A percentile compares a stretch with the other conserved stretches of the same genome.
Evolutionary conservation across 345 rosid genomes (phyloP).

Genomic region (Hibiscus syriacus): DNA sequence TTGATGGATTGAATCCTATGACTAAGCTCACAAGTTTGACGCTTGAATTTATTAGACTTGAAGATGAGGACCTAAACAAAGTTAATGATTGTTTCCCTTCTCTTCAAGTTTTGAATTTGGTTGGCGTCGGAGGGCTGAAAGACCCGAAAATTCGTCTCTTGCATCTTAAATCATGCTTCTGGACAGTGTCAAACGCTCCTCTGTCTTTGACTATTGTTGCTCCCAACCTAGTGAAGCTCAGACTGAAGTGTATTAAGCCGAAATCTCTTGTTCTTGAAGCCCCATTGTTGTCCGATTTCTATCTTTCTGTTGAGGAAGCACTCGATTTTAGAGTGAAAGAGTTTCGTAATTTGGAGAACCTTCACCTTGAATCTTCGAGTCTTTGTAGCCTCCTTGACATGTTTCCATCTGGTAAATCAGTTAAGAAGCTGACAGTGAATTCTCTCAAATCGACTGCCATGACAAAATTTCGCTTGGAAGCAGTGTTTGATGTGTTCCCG

Average conservation of each 20-base stretch:
- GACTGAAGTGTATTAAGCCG: constrained; percentile 49
- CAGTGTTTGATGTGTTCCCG: constrained; percentile 44
- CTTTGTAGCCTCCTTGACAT: constrained; percentile 29
- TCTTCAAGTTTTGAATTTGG: constrained; percentile 50
- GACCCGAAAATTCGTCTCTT: constrained; percentile 51
- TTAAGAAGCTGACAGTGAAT: constrained; percentile 43
- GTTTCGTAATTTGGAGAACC: constrained; percentile 31
- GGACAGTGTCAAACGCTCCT: constrained; percentile 69
- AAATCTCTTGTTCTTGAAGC: constrained; percentile 48
- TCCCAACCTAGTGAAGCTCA: constrained; percentile 53
- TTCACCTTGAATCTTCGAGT: constrained; percentile 40
- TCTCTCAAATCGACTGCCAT: constrained; percentile 20
- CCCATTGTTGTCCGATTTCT: constrained; percentile 44
- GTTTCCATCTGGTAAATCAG: constrained; percentile 27
- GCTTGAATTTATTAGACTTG: constrained; percentile 56
- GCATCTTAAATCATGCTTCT: constrained; percentile 43
- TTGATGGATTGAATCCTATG: constrained; percentile 46
- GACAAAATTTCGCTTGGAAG: constrained; percentile 29
- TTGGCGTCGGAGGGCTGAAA: constrained; percentile 73
- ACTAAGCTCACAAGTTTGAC: constrained; percentile 53
- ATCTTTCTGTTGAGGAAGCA: constrained; percentile 43
- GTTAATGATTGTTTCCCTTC: constrained; percentile 53
- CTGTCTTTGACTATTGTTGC: constrained; percentile 49
- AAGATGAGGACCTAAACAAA: constrained; percentile 61
- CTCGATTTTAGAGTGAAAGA: constrained; percentile 25